Evolutionary conservation across 1,284 basidiomycete genomes (phyloP).

Genomic region (Sphaerobolus stellatus): DNA sequence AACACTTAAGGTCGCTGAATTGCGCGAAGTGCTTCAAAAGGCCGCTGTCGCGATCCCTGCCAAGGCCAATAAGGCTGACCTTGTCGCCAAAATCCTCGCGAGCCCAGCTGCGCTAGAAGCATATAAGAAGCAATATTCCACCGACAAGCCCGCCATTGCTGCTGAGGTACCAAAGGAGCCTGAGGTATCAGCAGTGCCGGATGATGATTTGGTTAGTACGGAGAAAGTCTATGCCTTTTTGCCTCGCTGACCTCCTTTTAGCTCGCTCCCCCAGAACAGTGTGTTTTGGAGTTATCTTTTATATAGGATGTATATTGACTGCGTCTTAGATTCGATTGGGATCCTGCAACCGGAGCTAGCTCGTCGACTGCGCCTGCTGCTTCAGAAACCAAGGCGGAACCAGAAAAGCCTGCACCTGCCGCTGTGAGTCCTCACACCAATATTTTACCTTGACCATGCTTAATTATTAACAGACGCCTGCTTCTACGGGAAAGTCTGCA

Average conservation of each 20-base stretch:
- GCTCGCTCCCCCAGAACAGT: constrained; percentile 51
- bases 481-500: background rate
- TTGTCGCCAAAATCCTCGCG: constrained; percentile 59
- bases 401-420: constrained; percentile 11
- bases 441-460: too few relatives aligned
- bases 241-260: constrained; percentile 16
- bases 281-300: constrained; percentile 18
- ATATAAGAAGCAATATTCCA: constrained; percentile 40
- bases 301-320: too few relatives aligned
- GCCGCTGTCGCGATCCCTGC: constrained; percentile 48
- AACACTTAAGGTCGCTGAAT: constrained; percentile 69
- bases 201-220: constrained; percentile 19
- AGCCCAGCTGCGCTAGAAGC: constrained; percentile 49
- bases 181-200: constrained; percentile 3
- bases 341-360: too few relatives aligned
- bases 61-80: constrained; percentile 65
- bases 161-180: constrained; percentile 7
- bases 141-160: constrained; percentile 5
- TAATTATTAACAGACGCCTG: too few relatives aligned
- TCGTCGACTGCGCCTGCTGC: background rate
- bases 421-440: background rate
- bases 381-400: constrained; percentile 8
- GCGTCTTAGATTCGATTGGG: constrained; percentile 40
- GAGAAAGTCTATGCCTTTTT: constrained; percentile 1
- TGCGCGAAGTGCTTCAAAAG: constrained; percentile 58